Evolutionary conservation across 148 eudicot species (phyloP).

Genomic region (Polygonum aviculare): DNA sequence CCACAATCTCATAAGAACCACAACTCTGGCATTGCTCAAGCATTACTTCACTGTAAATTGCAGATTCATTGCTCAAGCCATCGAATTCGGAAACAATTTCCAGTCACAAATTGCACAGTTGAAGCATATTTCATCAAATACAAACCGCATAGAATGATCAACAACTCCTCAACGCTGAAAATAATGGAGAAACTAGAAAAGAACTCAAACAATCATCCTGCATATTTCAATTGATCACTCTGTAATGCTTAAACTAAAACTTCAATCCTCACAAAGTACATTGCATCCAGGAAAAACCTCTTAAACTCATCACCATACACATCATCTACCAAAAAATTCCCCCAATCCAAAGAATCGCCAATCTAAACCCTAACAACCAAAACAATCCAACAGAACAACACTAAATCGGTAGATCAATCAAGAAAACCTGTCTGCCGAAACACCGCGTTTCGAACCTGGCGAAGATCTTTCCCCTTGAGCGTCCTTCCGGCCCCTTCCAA

Average conservation of each 20-base stretch:
- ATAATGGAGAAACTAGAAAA: background rate
- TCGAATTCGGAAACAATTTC: background rate
- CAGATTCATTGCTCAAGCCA: background rate
- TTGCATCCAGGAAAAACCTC: background rate
- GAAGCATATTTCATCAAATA: background rate
- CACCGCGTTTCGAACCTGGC: constrained; percentile 47
- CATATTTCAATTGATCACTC: no score
- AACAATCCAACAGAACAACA: background rate
- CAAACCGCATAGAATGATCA: background rate
- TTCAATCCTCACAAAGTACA: background rate
- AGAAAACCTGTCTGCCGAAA: constrained; percentile 51
- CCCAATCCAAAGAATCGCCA: background rate
- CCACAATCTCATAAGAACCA: background rate
- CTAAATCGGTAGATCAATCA: constrained; percentile 21
- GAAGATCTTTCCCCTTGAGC: constrained; percentile 45
- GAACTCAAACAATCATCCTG: background rate
- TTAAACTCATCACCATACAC: background rate
- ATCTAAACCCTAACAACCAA: constrained; percentile 3
- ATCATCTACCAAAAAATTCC: background rate
- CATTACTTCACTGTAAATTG: background rate
- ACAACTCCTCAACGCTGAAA: background rate
- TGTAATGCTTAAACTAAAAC: no score
- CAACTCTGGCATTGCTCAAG: background rate
- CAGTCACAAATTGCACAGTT: background rate
- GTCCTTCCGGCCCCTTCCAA: constrained; percentile 52